These are phyloP conservation scores for Cladosporium colombiae DNA, from an alignment of 2,329 filamentous ascomycete species.

Conservation along the genomic window DNA sequence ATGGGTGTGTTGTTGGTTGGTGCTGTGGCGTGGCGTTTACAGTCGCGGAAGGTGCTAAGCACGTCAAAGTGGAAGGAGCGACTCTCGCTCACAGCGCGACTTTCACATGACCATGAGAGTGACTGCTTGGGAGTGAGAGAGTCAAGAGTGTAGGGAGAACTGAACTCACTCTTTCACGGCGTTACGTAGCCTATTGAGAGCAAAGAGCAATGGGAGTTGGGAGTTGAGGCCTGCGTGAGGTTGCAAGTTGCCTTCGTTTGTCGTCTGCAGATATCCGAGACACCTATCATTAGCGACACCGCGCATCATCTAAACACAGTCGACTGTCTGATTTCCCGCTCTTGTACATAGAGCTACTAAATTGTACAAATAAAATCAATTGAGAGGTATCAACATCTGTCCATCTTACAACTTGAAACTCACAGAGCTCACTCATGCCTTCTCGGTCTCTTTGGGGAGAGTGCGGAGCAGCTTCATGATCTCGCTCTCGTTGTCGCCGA, in stretches of 20 bases:
- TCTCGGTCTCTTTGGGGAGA: constrained; percentile 46
- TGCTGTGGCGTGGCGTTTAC: constrained; percentile 9
- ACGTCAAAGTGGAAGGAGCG: constrained; percentile 24
- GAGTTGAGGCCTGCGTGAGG: not conserved
- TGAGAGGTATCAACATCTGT: constrained; percentile 17
- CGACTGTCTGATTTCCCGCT: not conserved
- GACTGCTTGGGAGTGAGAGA: not conserved
- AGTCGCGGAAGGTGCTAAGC: constrained; percentile 13
- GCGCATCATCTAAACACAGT: not conserved
- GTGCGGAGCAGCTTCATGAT: constrained; percentile 68
- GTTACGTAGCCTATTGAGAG: not conserved
- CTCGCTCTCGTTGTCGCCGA: constrained; percentile 80
- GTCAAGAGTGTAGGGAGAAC: not conserved
- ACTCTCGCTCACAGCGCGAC: constrained; percentile 6
- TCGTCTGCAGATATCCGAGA: constrained; percentile 23
- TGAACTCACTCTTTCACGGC: not conserved
- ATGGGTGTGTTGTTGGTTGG: not conserved
- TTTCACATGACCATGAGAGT: constrained; percentile 6
- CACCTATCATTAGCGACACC: constrained; percentile 1
- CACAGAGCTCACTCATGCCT: constrained; percentile 24
- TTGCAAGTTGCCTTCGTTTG: constrained; percentile 11
- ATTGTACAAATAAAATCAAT: constrained; percentile 11
- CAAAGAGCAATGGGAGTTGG: not conserved
- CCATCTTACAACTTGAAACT: constrained; percentile 1
- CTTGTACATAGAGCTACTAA: not conserved